A percentile compares a stretch with the other conserved stretches of the same genome.
These are phyloP conservation scores for Phaeodactylum tricornutum DNA, from an alignment of 108 stramenopile species.

Conservation along the genomic window DNA sequence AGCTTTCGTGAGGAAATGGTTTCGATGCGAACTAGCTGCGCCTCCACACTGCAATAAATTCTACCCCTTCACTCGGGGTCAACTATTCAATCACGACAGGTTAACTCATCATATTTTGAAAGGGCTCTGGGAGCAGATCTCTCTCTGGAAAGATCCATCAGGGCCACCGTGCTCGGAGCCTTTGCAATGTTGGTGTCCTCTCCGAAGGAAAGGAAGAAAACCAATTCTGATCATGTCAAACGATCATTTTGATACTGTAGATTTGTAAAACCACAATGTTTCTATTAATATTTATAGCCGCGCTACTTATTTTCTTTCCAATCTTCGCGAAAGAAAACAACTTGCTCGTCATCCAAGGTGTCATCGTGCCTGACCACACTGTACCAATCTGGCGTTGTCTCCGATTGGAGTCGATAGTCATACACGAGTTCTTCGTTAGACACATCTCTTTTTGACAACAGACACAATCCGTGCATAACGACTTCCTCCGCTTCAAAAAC, in stretches of 20 bases:
- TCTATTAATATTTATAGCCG: too few relatives aligned
- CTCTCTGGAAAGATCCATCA: too few relatives aligned
- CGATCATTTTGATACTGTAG: too few relatives aligned
- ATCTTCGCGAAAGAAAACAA: conserved; percentile 6
- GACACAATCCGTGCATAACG: conserved; percentile 71
- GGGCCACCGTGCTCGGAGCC: too few relatives aligned
- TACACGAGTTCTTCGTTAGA: conserved; percentile 78
- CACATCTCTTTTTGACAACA: conserved; percentile 50
- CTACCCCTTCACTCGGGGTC: conserved; percentile 76
- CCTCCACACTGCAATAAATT: conserved; percentile 72
- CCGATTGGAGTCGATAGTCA: conserved; percentile 37
- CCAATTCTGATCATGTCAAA: too few relatives aligned
- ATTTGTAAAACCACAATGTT: too few relatives aligned
- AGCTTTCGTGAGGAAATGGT: neutral
- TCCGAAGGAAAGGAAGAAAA: too few relatives aligned
- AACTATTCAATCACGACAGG: conserved; percentile 58
- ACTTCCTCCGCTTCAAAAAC: conserved; percentile 42
- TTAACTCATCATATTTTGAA: too few relatives aligned
- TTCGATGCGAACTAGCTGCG: neutral
- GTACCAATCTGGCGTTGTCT: conserved; percentile 4
- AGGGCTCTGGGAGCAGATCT: too few relatives aligned
- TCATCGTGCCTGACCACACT: neutral
- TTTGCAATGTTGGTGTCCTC: too few relatives aligned
- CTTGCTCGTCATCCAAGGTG: conserved; percentile 5
- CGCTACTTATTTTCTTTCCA: neutral